Percentiles rank a stretch among this genome's conserved stretches.
Conservation (phyloP, 139 green algal species). For the Chlorella ohadii region DNA sequence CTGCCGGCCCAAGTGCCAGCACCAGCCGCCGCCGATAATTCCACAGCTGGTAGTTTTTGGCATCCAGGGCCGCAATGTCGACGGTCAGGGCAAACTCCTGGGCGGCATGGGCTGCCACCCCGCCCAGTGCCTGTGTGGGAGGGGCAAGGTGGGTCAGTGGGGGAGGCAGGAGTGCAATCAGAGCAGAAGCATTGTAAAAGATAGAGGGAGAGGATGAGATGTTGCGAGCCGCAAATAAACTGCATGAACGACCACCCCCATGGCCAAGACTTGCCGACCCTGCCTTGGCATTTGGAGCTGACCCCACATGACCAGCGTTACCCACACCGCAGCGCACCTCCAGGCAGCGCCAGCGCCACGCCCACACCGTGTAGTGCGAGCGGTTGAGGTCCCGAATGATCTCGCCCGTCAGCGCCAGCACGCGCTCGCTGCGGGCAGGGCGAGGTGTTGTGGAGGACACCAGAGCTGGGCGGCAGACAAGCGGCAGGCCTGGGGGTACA, state of each 20-base stretch:
- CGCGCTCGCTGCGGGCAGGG: conserved; percentile 51
- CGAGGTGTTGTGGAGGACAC: neutral
- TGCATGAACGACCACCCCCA: too few relatives aligned
- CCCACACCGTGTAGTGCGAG: conserved; percentile 87
- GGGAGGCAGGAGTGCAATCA: too few relatives aligned
- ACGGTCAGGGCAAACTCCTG: conserved; percentile 40
- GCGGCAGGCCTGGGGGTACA: neutral
- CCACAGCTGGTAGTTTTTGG: conserved; percentile 97
- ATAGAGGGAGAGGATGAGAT: too few relatives aligned
- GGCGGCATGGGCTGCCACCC: conserved; percentile 32
- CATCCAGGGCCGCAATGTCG: conserved; percentile 48
- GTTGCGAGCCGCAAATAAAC: too few relatives aligned
- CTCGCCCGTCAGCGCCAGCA: conserved; percentile 70
- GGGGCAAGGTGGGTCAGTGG: neutral
- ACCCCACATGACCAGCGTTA: too few relatives aligned
- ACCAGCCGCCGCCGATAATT: conserved; percentile 79
- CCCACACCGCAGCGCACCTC: too few relatives aligned
- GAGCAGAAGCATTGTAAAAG: too few relatives aligned
- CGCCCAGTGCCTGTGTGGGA: conserved; percentile 31
- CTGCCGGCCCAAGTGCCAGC: conserved; percentile 42
- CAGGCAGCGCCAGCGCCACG: conserved; percentile 65
- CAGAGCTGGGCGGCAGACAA: neutral
- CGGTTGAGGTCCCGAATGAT: conserved; percentile 73
- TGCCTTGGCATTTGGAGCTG: too few relatives aligned
- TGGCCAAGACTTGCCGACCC: too few relatives aligned